A percentile compares a stretch with the other conserved stretches of the same genome.
These are phyloP conservation scores for Moesziomyces sp. DNA, from an alignment of 1,284 basidiomycete genomes.

Conservation along the genomic window DNA sequence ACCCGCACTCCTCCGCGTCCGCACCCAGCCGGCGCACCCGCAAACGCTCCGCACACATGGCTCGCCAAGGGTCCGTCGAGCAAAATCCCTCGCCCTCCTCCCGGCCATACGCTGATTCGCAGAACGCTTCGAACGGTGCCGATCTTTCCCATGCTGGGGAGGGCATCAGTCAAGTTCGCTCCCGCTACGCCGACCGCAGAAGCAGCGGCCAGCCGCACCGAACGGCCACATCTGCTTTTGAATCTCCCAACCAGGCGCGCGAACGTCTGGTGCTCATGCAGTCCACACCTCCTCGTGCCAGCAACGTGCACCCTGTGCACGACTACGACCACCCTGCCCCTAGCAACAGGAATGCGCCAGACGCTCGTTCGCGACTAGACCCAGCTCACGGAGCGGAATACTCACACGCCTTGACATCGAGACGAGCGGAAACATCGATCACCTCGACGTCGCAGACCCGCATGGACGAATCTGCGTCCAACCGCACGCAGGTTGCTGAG, in stretches of 20 bases:
- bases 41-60: slow-evolving; percentile 29
- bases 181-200: slow-evolving; percentile 11
- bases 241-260: slow-evolving; percentile 18
- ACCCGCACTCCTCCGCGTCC: slow-evolving; percentile 6
- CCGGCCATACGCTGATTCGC: slow-evolving; percentile 1
- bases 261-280: slow-evolving; percentile 20
- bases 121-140: not conserved
- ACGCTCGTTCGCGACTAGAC: not conserved
- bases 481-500: not conserved
- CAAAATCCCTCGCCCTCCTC: slow-evolving; percentile 3
- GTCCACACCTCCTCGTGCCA: slow-evolving; percentile 1
- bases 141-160: slow-evolving; percentile 1
- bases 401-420: not conserved
- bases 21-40: slow-evolving; percentile 21
- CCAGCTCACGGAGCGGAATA: not conserved
- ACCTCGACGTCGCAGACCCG: not conserved
- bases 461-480: not conserved
- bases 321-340: slow-evolving; percentile 2
- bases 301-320: not conserved
- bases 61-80: slow-evolving; percentile 14
- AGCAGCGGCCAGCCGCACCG: not conserved
- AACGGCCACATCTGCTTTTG: slow-evolving; percentile 8
- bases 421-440: not conserved
- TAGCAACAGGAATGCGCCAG: slow-evolving; percentile 12
- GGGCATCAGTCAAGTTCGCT: slow-evolving; percentile 2